These are phyloP conservation scores for Linnemannia exigua DNA, from an alignment of 192 early-diverging fungal species.

Conservation along the genomic window DNA sequence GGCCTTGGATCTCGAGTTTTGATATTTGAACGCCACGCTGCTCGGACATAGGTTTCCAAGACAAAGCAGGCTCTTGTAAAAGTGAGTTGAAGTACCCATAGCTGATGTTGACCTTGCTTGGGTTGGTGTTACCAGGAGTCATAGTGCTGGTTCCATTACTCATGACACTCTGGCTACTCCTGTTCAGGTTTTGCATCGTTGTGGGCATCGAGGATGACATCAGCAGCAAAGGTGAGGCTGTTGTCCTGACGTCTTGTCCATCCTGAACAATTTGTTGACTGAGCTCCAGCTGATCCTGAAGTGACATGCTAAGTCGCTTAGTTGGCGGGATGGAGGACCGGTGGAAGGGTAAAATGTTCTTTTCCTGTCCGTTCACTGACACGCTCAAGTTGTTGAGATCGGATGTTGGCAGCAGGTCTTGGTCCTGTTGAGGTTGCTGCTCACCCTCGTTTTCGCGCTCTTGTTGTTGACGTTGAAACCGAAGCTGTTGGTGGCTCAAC, in stretches of 20 bases:
- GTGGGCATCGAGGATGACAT: conserved; percentile 55
- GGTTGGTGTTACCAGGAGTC: conserved; percentile 42
- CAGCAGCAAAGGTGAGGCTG: conserved; percentile 39
- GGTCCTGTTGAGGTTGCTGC: not conserved
- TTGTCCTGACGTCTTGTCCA: conserved; percentile 14
- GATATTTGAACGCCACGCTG: conserved; percentile 43
- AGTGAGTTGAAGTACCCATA: conserved; percentile 49
- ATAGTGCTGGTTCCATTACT: conserved; percentile 52
- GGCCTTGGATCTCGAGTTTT: conserved; percentile 51
- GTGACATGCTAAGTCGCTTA: conserved; percentile 39
- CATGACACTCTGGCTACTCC: conserved; percentile 42
- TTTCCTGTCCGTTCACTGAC: conserved; percentile 48
- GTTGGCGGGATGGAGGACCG: conserved; percentile 14
- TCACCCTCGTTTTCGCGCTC: conserved; percentile 16
- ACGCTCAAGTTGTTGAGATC: conserved; percentile 37
- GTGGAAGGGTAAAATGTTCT: conserved; percentile 34
- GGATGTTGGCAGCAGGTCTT: not conserved
- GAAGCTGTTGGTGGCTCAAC: conserved; percentile 34
- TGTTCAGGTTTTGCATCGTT: conserved; percentile 35
- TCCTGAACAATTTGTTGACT: conserved; percentile 53
- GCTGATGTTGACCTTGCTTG: conserved; percentile 45
- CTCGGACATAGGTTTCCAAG: conserved; percentile 48
- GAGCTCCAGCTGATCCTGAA: conserved; percentile 51
- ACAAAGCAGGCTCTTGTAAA: conserved; percentile 37
- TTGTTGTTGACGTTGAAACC: conserved; percentile 34